These are phyloP conservation scores for Cyclocybe cylindracea DNA, from an alignment of 768 basidiomycete species.

Conservation along the genomic window DNA sequence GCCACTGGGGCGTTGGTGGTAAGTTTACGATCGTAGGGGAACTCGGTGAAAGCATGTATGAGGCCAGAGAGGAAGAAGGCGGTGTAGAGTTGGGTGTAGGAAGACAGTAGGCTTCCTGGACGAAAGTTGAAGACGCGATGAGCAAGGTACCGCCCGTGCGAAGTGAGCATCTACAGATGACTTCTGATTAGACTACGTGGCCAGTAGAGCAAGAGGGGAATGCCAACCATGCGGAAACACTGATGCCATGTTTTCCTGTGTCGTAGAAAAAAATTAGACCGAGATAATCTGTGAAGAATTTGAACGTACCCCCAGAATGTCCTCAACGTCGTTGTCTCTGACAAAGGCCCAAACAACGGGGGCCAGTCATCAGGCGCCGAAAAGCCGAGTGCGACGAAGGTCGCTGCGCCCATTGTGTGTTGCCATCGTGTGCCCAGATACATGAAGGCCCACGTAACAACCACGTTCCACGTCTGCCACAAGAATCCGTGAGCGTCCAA, in stretches of 20 bases:
- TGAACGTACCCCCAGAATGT: conserved; percentile 34
- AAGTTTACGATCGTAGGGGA: neutral
- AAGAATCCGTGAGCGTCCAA: conserved; percentile 1
- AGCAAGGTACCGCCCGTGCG: conserved; percentile 21
- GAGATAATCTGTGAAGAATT: neutral
- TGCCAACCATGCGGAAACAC: conserved; percentile 24
- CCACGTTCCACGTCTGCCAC: conserved; percentile 9
- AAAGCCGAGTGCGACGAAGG: conserved; percentile 10
- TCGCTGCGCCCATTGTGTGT: neutral
- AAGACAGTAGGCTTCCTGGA: conserved; percentile 19
- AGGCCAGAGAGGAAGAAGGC: conserved; percentile 33
- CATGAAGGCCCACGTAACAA: conserved; percentile 1
- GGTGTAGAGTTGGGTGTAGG: conserved; percentile 28
- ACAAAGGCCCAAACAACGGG: conserved; percentile 23
- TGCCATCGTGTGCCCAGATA: neutral
- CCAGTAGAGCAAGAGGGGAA: neutral
- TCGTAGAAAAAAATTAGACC: neutral
- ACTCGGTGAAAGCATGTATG: conserved; percentile 19
- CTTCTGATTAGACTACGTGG: neutral
- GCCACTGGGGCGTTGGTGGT: conserved; percentile 1
- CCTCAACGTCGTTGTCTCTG: conserved; percentile 30
- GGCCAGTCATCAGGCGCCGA: conserved; percentile 28
- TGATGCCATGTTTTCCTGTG: conserved; percentile 34
- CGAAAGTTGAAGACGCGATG: conserved; percentile 15
- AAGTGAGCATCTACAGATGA: conserved; percentile 17